Evolutionary conservation across 169 alveolate species (phyloP), one percentile per base, ranked within the genome.

Genomic region (Plasmodium inui): DNA sequence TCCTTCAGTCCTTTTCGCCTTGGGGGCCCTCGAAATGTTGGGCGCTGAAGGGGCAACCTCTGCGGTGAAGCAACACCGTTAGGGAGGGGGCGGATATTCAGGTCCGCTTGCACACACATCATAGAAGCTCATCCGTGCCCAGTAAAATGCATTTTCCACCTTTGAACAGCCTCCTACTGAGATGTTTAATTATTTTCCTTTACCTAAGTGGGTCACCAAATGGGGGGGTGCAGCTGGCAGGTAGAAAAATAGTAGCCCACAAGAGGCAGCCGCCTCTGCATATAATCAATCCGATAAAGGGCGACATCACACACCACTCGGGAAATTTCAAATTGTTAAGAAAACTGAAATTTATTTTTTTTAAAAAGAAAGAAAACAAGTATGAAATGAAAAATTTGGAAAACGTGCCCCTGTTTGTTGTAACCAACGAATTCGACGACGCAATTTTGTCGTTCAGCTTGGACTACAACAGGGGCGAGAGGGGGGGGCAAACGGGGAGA

Each of bases 341-440:
- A 32, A 86, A 86, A 53, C n/a, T 86, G 32, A 76, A 76, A 37
- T 86, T 86, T 86, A 19, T 86, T 86, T 86, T 86, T 86, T 32
- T 19, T 14, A 86, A 76, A 86, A 57, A 78, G 28, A 44, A 71
- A 5, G 81, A 74, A 9, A 86, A 73, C 61, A 53, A 76, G 17
- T 86, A 86, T 86, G 93, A 86, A 86, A 74, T 86, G 73, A 86
- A 86, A 78, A 86, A 86, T 76, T 86, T 86, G 70, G 93, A 86
- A 76, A 86, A 86, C 80, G 70, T 86, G 26, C 88, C 93, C 30
- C 70, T 86, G 30, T 86, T 74, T 86, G 93, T 78, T 32, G 85
- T 86, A 32, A 86, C 93, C 17, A 86, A 86, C 80, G 81, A 86
- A 34, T 86, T 86, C 67, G 93, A 86, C 39, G 93, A 86, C 19